A percentile compares a stretch with the other conserved stretches of the same genome.
Evolutionary conservation across 176 grass and related monocot species (phyloP).

Genomic region (Tillandsia fasciculata): DNA sequence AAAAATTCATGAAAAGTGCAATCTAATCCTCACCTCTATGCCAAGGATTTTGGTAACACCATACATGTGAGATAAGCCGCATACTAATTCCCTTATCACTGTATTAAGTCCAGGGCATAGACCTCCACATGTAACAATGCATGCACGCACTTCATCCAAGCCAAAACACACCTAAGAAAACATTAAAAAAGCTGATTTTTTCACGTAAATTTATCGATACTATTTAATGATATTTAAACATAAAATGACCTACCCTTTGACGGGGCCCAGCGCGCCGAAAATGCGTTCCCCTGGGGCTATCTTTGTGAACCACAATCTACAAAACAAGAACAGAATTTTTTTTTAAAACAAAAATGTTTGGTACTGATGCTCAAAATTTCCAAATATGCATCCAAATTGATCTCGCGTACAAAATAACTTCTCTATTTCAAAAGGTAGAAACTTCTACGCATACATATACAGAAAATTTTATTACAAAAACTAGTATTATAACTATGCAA

Average conservation of each 20-base stretch:
- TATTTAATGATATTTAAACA: neutral
- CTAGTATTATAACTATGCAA: no score
- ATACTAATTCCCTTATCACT: slow-evolving; percentile 67
- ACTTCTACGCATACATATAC: no score
- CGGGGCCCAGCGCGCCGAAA: slow-evolving; percentile 82
- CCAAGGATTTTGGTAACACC: slow-evolving; percentile 55
- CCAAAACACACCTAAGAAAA: slow-evolving; percentile 51
- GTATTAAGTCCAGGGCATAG: slow-evolving; percentile 85
- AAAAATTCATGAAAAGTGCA: neutral
- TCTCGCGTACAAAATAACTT: no score
- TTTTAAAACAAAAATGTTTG: neutral
- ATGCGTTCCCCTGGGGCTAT: slow-evolving; percentile 53
- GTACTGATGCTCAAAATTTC: no score
- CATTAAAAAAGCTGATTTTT: neutral
- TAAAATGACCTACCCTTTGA: slow-evolving; percentile 28
- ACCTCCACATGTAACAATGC: slow-evolving; percentile 85
- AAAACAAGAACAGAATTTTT: neutral
- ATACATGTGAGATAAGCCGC: slow-evolving; percentile 70
- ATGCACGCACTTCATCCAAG: slow-evolving; percentile 58
- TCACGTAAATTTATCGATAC: neutral
- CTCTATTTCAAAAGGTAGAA: no score
- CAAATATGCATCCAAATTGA: no score
- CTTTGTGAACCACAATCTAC: slow-evolving; percentile 66
- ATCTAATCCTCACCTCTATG: slow-evolving; percentile 37
- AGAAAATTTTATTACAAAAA: no score